Evolutionary conservation across 2,329 filamentous ascomycete genomes (phyloP).

Genomic region (Cercospora brassicicola): DNA sequence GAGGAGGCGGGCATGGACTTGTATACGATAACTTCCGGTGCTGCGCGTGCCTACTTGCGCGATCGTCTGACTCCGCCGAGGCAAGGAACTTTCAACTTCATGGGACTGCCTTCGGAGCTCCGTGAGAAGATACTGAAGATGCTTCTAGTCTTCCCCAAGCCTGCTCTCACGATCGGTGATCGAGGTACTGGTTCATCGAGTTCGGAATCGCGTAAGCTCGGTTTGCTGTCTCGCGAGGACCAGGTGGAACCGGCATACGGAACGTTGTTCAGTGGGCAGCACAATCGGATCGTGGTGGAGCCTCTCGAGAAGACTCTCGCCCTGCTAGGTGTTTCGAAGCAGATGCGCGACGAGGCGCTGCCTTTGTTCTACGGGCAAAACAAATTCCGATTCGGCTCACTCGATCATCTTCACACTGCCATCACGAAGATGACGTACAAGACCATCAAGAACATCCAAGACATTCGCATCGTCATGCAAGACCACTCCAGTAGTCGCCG

Average conservation of each 20-base stretch:
- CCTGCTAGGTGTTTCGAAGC: not conserved
- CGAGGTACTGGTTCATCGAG: not conserved
- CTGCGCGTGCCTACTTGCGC: not conserved
- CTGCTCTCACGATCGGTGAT: not conserved
- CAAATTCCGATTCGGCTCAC: not conserved
- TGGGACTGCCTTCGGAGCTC: not conserved
- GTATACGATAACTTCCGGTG: not conserved
- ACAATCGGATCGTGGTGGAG: not conserved
- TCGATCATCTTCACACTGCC: not conserved
- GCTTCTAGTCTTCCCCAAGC: not conserved
- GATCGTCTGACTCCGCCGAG: not conserved
- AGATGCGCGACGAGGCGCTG: not conserved
- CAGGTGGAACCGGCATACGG: not conserved
- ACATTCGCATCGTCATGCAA: not conserved
- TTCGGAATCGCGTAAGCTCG: not conserved
- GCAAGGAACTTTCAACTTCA: not conserved
- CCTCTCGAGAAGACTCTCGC: not conserved
- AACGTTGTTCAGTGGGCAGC: not conserved
- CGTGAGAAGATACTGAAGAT: not conserved
- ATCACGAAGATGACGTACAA: not conserved
- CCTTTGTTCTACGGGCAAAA: not conserved
- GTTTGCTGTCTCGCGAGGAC: not conserved
- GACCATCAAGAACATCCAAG: not conserved
- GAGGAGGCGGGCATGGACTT: not conserved
- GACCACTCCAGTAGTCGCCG: not conserved